These are phyloP conservation scores for Cladobotryum protrusum DNA, from an alignment of 2,329 filamentous ascomycete genomes.

Conservation along the genomic window DNA sequence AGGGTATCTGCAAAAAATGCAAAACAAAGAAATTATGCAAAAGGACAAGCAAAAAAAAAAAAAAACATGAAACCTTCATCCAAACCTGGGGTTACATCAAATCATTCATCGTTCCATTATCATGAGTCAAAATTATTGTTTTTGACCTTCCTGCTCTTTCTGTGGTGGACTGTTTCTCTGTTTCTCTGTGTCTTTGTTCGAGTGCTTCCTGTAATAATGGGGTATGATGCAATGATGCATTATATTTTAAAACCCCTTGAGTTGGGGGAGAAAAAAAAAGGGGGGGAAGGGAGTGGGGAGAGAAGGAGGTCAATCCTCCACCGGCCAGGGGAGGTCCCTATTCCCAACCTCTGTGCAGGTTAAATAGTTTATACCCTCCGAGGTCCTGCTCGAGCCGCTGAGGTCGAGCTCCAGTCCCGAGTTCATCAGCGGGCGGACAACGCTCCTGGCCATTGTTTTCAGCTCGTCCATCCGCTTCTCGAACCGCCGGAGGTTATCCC, in stretches of 20 bases:
- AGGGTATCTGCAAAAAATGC: slow-evolving; percentile 20
- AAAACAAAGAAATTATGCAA: slow-evolving; percentile 2
- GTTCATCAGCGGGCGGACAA: slow-evolving; percentile 78
- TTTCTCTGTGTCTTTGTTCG: not conserved
- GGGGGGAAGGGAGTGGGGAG: not conserved
- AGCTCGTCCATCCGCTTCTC: slow-evolving; percentile 85
- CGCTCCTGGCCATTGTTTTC: slow-evolving; percentile 74
- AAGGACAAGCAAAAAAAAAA: slow-evolving; percentile 10
- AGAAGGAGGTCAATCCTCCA: slow-evolving; percentile 28
- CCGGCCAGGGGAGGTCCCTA: slow-evolving; percentile 45
- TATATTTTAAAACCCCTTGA: not conserved
- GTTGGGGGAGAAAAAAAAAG: not conserved
- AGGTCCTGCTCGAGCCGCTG: slow-evolving; percentile 32
- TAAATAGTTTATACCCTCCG: slow-evolving; percentile 41
- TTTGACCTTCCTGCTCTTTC: not conserved
- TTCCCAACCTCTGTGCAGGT: slow-evolving; percentile 45
- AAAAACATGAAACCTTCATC: not conserved
- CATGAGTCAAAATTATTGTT: not conserved
- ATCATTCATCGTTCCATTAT: slow-evolving; percentile 1
- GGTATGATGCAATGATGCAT: too few relatives aligned
- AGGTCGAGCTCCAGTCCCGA: slow-evolving; percentile 79
- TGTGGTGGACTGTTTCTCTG: not conserved
- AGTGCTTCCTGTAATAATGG: not conserved
- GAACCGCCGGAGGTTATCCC: slow-evolving; percentile 80
- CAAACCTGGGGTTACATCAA: not conserved